Base-by-base conservation (phyloP, 2,329 filamentous ascomycete genomes). In the Emericellopsis cladophorae region DNA sequence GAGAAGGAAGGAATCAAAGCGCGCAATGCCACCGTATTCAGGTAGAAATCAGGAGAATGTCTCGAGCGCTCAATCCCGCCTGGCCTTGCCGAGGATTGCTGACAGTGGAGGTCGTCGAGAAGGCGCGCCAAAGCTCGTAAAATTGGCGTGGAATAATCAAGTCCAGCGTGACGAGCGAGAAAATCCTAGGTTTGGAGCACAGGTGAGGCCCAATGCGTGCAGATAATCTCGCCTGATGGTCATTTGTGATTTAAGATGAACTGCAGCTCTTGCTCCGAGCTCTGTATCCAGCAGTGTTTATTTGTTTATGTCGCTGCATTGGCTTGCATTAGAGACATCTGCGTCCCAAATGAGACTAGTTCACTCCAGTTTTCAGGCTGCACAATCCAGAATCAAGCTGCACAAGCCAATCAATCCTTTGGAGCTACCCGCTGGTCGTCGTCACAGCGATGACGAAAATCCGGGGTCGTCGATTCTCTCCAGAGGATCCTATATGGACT, bases 261-360 rank as follows among this genome's bases (percentile, higher is more conserved):
- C 16, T 18, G 36, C 22, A 14, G 21, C 33, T 35, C 31, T 4
- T 35, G n/a, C 8, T 35, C 33, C 26, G 26, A 29, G 26, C 26
- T 9, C 26, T 12, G 33, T 21, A 35, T 15, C 15, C 8, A 35
- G 21, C 31, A 9, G 24, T 41, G 40, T 41, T 41, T 41, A 31
- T 41, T 41, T 41, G 40, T 41, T 41, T 41, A 41, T 41, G 40
- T 26, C 16, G 22, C 40, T 40, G 29, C 38, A 21, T 26, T 37
- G 36, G 36, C 26, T 29, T 29, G 26, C 26, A 29, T 29, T 29
- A 29, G 26, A 29, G 26, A 26, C 21, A 22, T 37, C 14, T 16
- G 9, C 7, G 36, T 37, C 36, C n/a, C 8, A 7, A 15, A 21
- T 5, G n/a, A 9, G 32, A 10, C 21, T 37, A 37, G 36, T n/a